These are phyloP conservation scores for Fusarium aywerte DNA, from an alignment of 2,329 filamentous ascomycete species.

Conservation along the genomic window DNA sequence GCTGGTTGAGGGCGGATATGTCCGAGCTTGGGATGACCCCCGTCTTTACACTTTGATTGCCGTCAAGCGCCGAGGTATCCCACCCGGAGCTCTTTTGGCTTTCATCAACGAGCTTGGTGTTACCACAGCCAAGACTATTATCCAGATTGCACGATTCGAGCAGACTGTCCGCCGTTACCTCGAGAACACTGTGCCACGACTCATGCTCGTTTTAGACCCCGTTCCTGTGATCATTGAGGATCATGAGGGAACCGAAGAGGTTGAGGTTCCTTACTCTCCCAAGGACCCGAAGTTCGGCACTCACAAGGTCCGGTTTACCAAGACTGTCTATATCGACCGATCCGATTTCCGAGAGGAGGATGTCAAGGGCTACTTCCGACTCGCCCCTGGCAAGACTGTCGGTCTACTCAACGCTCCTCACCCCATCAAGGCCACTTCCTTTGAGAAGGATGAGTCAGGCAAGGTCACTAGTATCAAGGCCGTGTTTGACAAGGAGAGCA, in stretches of 20 bases:
- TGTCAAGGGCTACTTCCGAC: slow-evolving; percentile 80
- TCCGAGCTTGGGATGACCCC: slow-evolving; percentile 91
- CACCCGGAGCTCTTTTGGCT: slow-evolving; percentile 86
- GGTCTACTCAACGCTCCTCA: slow-evolving; percentile 78
- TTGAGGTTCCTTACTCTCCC: slow-evolving; percentile 82
- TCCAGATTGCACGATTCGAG: slow-evolving; percentile 85
- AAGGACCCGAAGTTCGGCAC: slow-evolving; percentile 77
- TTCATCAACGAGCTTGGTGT: slow-evolving; percentile 94
- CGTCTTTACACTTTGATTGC: slow-evolving; percentile 88
- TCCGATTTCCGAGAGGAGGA: slow-evolving; percentile 82
- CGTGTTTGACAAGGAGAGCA: slow-evolving; percentile 74
- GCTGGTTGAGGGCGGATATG: slow-evolving; percentile 80
- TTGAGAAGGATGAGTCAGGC: slow-evolving; percentile 73
- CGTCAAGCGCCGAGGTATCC: slow-evolving; percentile 84
- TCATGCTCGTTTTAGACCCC: slow-evolving; percentile 91
- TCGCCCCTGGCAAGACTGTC: slow-evolving; percentile 80
- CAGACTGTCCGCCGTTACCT: slow-evolving; percentile 86
- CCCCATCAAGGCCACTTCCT: slow-evolving; percentile 76
- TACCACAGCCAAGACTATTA: slow-evolving; percentile 81
- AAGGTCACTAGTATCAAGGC: slow-evolving; percentile 73
- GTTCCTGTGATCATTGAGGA: slow-evolving; percentile 85
- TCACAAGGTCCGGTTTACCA: slow-evolving; percentile 73
- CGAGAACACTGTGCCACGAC: slow-evolving; percentile 84
- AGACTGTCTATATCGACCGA: slow-evolving; percentile 86
- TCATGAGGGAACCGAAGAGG: slow-evolving; percentile 64